These are phyloP conservation scores for Oxalis stricta DNA, from an alignment of 441 rosid genomes.

Conservation along the genomic window DNA sequence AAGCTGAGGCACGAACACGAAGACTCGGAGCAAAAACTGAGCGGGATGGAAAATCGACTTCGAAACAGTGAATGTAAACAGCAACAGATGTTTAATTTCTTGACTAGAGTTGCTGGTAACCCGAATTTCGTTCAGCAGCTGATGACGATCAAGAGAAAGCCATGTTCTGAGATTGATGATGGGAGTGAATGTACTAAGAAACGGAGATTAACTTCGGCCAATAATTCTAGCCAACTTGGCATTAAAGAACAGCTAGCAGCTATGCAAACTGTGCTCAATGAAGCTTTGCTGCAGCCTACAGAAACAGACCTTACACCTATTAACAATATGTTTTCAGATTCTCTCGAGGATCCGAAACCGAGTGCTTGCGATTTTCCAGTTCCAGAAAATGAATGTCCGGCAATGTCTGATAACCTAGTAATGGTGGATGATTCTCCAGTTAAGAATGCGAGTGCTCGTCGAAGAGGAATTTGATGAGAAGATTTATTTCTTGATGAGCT, in stretches of 20 bases:
- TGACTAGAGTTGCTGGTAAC: constrained; percentile 22
- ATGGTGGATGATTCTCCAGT: constrained; percentile 13
- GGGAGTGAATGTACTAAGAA: constrained; percentile 23
- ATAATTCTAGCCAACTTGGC: constrained; percentile 1
- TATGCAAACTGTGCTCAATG: constrained; percentile 19
- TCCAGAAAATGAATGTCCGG: background rate
- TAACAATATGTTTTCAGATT: constrained; percentile 6
- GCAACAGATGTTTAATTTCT: constrained; percentile 37
- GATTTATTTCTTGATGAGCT: constrained; percentile 43
- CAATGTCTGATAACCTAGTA: constrained; percentile 24
- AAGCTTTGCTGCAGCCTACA: constrained; percentile 8
- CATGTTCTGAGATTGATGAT: constrained; percentile 22
- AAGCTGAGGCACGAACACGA: constrained; percentile 30
- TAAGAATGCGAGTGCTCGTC: constrained; percentile 10
- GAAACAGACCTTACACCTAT: background rate
- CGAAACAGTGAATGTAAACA: constrained; percentile 33
- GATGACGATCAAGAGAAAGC: constrained; percentile 30
- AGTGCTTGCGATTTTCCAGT: background rate
- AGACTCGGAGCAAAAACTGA: constrained; percentile 24
- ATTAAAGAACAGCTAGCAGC: constrained; percentile 16
- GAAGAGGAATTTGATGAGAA: constrained; percentile 18
- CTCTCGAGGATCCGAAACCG: background rate
- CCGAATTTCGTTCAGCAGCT: constrained; percentile 30
- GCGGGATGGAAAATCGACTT: constrained; percentile 27
- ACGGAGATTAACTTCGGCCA: constrained; percentile 17